Conservation (phyloP, 768 basidiomycete genomes). For the Suillus luteus region DNA sequence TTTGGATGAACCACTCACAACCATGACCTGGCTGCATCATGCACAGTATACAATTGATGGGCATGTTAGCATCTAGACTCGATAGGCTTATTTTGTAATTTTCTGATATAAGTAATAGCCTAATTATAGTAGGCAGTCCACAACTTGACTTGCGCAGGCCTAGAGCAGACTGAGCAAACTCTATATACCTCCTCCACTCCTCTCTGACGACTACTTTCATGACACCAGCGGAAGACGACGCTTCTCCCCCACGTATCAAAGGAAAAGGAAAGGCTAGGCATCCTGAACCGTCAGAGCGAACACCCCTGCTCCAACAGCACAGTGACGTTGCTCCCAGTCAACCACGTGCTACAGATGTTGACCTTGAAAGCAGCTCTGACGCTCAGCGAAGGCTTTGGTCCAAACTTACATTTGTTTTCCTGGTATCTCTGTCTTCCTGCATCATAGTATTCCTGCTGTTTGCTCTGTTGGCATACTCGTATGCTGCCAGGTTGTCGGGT, state of each 20-base stretch:
- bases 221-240: slow-evolving; percentile 20
- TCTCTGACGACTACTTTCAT: slow-evolving; percentile 22
- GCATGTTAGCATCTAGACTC: too few species aligned
- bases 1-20: too few species aligned
- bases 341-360: slow-evolving; percentile 15
- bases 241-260: slow-evolving; percentile 20
- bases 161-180: not conserved
- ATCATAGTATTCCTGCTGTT: slow-evolving; percentile 45
- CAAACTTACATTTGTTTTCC: slow-evolving; percentile 50
- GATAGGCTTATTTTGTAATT: too few species aligned
- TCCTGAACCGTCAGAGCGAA: slow-evolving; percentile 30
- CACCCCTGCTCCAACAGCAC: slow-evolving; percentile 27
- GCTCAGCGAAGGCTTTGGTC: slow-evolving; percentile 34
- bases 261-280: slow-evolving; percentile 30
- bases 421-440: slow-evolving; percentile 54
- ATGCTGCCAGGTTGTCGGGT: slow-evolving; percentile 55
- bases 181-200: not conserved
- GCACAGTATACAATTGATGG: too few species aligned
- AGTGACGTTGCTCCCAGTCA: slow-evolving; percentile 23
- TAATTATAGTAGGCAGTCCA: too few species aligned
- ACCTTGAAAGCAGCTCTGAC: slow-evolving; percentile 23
- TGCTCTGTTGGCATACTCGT: slow-evolving; percentile 63
- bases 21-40: too few species aligned
- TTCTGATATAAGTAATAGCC: too few species aligned
- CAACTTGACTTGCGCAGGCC: not conserved